Evolutionary conservation across 2,329 filamentous ascomycete genomes (phyloP), one percentile per base, ranked within the genome.

Genomic region (Pochonia chlamydosporia): DNA sequence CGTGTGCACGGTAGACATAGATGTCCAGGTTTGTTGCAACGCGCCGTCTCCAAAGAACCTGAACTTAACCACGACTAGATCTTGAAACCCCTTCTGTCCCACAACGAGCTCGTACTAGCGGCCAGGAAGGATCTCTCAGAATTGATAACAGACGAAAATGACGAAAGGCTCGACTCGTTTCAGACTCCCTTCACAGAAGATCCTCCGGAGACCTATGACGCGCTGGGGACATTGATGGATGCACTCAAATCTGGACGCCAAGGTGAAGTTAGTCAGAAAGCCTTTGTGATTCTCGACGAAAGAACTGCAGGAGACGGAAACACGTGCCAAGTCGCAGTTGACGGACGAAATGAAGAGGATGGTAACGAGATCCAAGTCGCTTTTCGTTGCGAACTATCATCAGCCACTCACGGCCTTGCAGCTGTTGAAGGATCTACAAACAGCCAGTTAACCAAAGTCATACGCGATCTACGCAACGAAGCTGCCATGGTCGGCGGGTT

Each of bases 401-500:
- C 41, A 6, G 11, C 33, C 4, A 10, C 41, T 10, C 41, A 23
- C 3, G 18, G 13, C 26, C 41, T 43, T 5, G 28, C 5, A 9
- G 41, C 41, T 18, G 41, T 43, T 14, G 3, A 43, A 23, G 10
- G 28, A 20, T 25, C 41, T 18, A 5, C 41, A n/a, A n/a, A n/a
- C n/a, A n/a, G n/a, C 1, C 26, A 43, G 18, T n/a, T 28, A 18
- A 8, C 18, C 26, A 20, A 23, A n/a, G 13, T 14, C 4, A 18
- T 33, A 7, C 41, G 28, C 10, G 4, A 43, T 24, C 20, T 43
- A 20, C 41, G 41, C n/a, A 23, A 9, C 20, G 28, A 43, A 33
- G 41, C 41, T 16, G 41, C 41, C 16, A 20, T 43, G 26, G 20
- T 43, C 18, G 41, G 28, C 18, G 41, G 41, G 26, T n/a, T 43